Evolutionary conservation across 345 rosid genomes (phyloP).

Genomic region (Eucalyptus polyanthemos): DNA sequence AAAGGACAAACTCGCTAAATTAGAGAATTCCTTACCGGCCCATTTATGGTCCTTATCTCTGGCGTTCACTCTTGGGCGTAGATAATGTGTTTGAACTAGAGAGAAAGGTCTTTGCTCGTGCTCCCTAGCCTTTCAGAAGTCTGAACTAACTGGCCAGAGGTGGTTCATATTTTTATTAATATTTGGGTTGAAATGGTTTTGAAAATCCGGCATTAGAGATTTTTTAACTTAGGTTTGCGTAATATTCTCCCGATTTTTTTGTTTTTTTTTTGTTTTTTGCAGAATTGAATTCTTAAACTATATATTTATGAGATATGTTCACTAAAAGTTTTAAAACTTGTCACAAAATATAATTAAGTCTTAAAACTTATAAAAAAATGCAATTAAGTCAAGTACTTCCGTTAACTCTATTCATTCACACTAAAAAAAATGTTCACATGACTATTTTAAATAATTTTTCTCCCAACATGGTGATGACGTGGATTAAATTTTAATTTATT

Average conservation of each 20-base stretch:
- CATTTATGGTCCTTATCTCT: background rate
- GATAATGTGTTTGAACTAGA: background rate
- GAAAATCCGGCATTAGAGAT: background rate
- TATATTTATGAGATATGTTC: background rate
- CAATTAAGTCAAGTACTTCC: too few species aligned
- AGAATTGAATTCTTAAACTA: background rate
- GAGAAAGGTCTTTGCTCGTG: background rate
- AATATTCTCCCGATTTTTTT: accelerated
- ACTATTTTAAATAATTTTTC: background rate
- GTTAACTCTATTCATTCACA: too few species aligned
- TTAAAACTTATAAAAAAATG: accelerated
- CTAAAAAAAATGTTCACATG: background rate
- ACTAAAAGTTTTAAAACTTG: accelerated
- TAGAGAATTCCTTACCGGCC: background rate
- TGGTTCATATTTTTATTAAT: background rate
- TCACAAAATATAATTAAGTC: too few species aligned
- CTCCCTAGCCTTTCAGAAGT: background rate
- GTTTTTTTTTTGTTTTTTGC: background rate
- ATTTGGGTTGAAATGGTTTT: background rate
- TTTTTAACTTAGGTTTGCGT: background rate
- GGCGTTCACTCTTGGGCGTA: background rate
- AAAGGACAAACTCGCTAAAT: background rate
- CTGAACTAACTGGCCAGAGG: background rate
- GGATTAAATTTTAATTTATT: too few species aligned
- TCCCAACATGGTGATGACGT: too few species aligned